Evolutionary conservation across 2,329 filamentous ascomycete genomes (phyloP).

Genomic region (Trichoderma simmonsii): DNA sequence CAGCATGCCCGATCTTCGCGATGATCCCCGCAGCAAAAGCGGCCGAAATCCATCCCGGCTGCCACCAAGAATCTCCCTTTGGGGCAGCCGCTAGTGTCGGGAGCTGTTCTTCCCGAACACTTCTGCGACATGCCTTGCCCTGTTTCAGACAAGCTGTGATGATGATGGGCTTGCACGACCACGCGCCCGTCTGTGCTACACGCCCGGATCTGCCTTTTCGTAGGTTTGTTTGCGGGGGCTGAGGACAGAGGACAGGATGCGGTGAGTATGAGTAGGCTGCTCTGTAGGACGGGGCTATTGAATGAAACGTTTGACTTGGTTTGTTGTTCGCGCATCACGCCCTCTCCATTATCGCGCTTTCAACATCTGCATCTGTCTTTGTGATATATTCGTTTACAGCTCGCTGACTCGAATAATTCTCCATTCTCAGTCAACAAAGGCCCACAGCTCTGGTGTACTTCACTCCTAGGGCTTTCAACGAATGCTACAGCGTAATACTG

Average conservation of each 20-base stretch:
- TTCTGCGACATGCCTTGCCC: conserved; percentile 5
- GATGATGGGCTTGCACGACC: not conserved
- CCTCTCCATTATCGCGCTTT: not conserved
- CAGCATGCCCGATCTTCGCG: not conserved
- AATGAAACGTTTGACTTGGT: not conserved
- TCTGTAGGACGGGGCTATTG: not conserved
- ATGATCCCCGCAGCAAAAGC: not conserved
- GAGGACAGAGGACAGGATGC: not conserved
- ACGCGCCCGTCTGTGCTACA: not conserved
- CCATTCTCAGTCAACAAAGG: not conserved
- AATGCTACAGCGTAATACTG: not conserved
- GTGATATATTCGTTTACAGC: not conserved
- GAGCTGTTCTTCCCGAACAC: conserved; percentile 5
- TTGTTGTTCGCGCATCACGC: not conserved
- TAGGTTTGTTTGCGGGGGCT: not conserved
- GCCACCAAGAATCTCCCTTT: not conserved
- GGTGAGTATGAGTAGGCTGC: not conserved
- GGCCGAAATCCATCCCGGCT: not conserved
- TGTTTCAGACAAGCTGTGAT: conserved; percentile 5
- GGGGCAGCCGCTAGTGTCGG: conserved; percentile 4
- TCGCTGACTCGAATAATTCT: not conserved
- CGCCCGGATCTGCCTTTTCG: not conserved
- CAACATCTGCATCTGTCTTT: not conserved
- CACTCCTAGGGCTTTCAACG: not conserved
- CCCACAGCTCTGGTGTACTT: not conserved